These are phyloP conservation scores for Mycosarcoma mackinlayi DNA, from an alignment of 1,284 basidiomycete genomes.

Conservation along the genomic window DNA sequence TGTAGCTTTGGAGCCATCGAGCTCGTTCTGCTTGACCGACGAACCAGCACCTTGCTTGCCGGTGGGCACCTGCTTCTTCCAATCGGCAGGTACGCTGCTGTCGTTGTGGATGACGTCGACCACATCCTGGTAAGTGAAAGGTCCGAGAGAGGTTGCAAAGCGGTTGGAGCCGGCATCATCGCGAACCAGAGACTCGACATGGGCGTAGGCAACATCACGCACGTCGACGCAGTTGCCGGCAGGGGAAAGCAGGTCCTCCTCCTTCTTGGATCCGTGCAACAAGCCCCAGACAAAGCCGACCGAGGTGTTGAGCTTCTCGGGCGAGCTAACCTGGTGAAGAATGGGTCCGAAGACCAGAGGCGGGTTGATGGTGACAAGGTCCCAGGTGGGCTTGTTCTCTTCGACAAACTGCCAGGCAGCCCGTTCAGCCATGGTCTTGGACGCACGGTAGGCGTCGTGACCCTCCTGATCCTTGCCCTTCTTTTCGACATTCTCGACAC, in stretches of 20 bases:
- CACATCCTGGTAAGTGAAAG: conserved; percentile 49
- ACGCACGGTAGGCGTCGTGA: conserved; percentile 70
- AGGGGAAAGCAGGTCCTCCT: conserved; percentile 55
- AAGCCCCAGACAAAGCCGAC: conserved; percentile 69
- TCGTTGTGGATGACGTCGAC: conserved; percentile 56
- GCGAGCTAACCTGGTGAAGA: conserved; percentile 72
- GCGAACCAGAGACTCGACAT: conserved; percentile 73
- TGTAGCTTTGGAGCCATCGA: conserved; percentile 69
- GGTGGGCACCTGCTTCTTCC: conserved; percentile 55
- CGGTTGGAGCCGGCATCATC: conserved; percentile 75
- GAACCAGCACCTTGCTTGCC: conserved; percentile 50
- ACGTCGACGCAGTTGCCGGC: conserved; percentile 74
- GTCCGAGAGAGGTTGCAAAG: conserved; percentile 65
- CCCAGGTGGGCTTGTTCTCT: conserved; percentile 41
- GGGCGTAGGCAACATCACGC: conserved; percentile 75
- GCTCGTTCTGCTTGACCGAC: conserved; percentile 53
- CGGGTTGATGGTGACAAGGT: conserved; percentile 57
- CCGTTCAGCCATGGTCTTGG: conserved; percentile 78
- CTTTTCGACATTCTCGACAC: conserved; percentile 69
- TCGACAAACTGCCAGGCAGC: conserved; percentile 69
- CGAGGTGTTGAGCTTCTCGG: conserved; percentile 74
- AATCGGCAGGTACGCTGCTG: conserved; percentile 44
- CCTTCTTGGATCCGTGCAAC: conserved; percentile 69
- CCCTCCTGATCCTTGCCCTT: conserved; percentile 66
- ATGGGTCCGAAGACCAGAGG: conserved; percentile 69